Evolutionary conservation across 2,329 filamentous ascomycete species (phyloP), one percentile per base, ranked within the genome.

Genomic region (Botrytis porri): DNA sequence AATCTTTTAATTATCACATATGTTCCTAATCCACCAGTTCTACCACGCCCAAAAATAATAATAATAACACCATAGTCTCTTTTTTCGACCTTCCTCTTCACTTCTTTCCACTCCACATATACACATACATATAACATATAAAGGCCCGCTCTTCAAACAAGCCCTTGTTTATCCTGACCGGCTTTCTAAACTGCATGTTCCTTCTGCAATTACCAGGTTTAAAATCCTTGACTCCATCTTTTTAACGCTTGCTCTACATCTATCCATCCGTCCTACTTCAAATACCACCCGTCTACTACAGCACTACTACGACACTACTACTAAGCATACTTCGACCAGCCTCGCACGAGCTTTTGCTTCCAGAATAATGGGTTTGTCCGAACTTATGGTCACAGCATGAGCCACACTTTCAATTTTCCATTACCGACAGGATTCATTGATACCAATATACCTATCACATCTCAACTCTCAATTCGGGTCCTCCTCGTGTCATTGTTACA

Each of bases 281-380:
- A 63, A 64, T 74, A 69, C 74, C 72, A 76, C 74, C 77, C 73
- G 75, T 74, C 71, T 73, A 70, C 48, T n/a, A 51, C 48, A n/a
- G 25, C 10, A 51, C 25, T n/a, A n/a, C 25, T n/a, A n/a, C 25
- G 2, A n/a, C 25, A 20, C 43, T 22, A 51, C 48, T n/a, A n/a
- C 74, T 70, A 73, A 77, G 74, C 73, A 73, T 57, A 67, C 60
- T 39, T 59, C 48, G 37, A 73, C 74, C 65, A 69, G 65, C 74
- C 70, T 76, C 75, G 75, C 75, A 77, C 75, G 74, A 79, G 76
- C 75, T 78, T 76, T 78, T 75, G 74, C 75, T 79, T 78, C 78
- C 77, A 80, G 78, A 78, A 78, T 76, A 76, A 78, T 79, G 77
- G 78, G 75, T 75, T 77, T 77, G 74, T 74, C 72, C 75, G 74